Evolutionary conservation across 129 eudicot genomes (phyloP), one percentile per base, ranked within the genome.

Genomic region (Tagetes patula): DNA sequence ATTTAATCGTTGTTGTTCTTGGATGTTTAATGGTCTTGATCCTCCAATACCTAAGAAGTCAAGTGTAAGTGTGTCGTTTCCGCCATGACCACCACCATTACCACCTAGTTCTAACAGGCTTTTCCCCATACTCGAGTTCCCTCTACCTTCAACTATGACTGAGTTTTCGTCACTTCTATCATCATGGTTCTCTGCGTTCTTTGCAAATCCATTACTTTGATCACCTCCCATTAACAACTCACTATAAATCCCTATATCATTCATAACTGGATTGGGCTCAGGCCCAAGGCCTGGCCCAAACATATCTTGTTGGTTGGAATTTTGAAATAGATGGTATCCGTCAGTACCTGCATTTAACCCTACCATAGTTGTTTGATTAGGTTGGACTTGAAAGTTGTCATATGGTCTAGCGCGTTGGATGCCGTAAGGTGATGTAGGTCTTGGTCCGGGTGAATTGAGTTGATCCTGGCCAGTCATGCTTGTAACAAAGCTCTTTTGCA

Each of bases 1-100:
- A 64, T 47, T 64, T 42, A 81, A 58, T 41, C 79, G 80, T 72
- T 81, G 85, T 48, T 86, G 86, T 39, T 80, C 82, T 34, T 84
- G 80, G 62, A 74, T 20, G 58, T 69, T 83, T 45, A 78, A 76
- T 48, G 89, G 72, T 69, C 89, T 78, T 42, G 94, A 82, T 70
- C 77, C 77, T 39, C 88, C 90, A 9, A 91, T 69, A 30, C 97
- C 97, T 65, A 91, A 67, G 81, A 91, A 88, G 83, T 88, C 97
- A 12, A 91, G 89, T 1, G 92, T 88, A 63, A 81, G 31, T 14
- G 76, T 80, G 60, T 83, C 87, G 1, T 80, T 77, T 1, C 85
- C 88, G 6, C 54, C 64, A 2, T 27, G 60, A 11, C 60, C 34
- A 10, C 30, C 27, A 2, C 84, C 81, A 6, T 59, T 55, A 3